Percentiles rank a stretch among this genome's conserved stretches.
These are phyloP conservation scores for Ambrosia hybrid DNA, from an alignment of 140 eudicot species.

Conservation along the genomic window DNA sequence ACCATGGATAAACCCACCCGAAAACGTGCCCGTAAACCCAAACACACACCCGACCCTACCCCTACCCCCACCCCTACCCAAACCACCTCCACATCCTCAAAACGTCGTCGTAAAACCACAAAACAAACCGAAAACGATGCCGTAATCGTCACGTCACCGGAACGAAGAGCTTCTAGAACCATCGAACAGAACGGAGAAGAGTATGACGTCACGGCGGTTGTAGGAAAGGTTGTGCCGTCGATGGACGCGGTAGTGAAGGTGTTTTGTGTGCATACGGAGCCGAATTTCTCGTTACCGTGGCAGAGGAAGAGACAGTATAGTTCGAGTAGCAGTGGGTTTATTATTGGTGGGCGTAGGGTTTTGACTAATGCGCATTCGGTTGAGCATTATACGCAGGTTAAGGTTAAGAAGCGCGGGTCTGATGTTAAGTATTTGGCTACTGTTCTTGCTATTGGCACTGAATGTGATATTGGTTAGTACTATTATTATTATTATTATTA, in stretches of 20 bases:
- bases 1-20: conserved; percentile 35
- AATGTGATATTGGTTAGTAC: conserved; percentile 69
- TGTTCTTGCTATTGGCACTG: conserved; percentile 65
- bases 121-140: conserved; percentile 18
- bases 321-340: conserved; percentile 69
- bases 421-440: conserved; percentile 69
- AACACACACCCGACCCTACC: conserved; percentile 16
- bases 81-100: conserved; percentile 20
- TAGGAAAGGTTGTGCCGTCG: conserved; percentile 48
- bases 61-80: conserved; percentile 35
- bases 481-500: too few species aligned
- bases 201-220: conserved; percentile 21
- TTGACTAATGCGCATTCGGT: conserved; percentile 77
- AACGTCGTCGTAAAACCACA: conserved; percentile 35
- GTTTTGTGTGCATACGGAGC: conserved; percentile 69
- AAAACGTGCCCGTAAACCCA: conserved; percentile 42
- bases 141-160: conserved; percentile 38
- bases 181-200: conserved; percentile 40
- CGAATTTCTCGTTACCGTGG: conserved; percentile 71
- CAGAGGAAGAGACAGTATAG: conserved; percentile 71
- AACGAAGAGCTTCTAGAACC: conserved; percentile 32
- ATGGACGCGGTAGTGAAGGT: conserved; percentile 82
- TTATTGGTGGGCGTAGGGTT: conserved; percentile 58
- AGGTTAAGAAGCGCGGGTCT: conserved; percentile 64
- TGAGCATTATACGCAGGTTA: conserved; percentile 74